Evolutionary conservation across 1,284 basidiomycete genomes (phyloP).

Genomic region (Peniophora sp.): DNA sequence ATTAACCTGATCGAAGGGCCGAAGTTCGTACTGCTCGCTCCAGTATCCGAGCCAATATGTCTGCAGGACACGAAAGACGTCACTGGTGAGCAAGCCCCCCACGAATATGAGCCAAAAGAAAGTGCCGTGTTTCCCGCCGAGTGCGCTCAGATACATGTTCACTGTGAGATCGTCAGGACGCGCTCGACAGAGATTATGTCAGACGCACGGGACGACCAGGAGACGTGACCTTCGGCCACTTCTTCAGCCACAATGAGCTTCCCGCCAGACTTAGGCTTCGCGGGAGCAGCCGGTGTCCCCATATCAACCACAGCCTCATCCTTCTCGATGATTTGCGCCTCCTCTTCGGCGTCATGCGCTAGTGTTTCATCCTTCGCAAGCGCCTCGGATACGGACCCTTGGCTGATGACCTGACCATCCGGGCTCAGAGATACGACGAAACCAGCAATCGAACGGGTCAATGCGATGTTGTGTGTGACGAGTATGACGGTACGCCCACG

Average conservation of each 20-base stretch:
- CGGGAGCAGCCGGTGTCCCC: constrained; percentile 12
- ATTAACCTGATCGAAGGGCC: constrained; percentile 18
- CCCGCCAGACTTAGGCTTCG: constrained; percentile 22
- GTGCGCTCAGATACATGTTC: constrained; percentile 18
- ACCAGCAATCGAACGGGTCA: constrained; percentile 52
- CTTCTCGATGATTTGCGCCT: constrained; percentile 30
- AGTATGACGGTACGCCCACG: constrained; percentile 64
- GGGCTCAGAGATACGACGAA: constrained; percentile 54
- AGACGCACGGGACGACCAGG: constrained; percentile 32
- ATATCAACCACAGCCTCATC: constrained; percentile 25
- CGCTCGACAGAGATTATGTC: not conserved
- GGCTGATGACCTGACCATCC: constrained; percentile 34
- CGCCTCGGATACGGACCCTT: constrained; percentile 15
- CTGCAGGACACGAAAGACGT: constrained; percentile 20
- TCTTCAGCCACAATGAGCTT: constrained; percentile 55
- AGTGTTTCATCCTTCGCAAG: constrained; percentile 36
- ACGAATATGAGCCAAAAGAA: constrained; percentile 26
- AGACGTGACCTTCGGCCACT: constrained; percentile 46
- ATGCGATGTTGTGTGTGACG: constrained; percentile 64
- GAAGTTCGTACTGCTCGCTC: constrained; percentile 32
- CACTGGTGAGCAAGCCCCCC: constrained; percentile 13
- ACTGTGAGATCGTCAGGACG: constrained; percentile 11
- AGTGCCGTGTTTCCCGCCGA: constrained; percentile 25
- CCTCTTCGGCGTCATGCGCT: constrained; percentile 29
- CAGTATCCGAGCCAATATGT: constrained; percentile 39